phyloP scores from a whole-genome alignment of 140 eudicot species.

The Bidens hawaiensis region DNA sequence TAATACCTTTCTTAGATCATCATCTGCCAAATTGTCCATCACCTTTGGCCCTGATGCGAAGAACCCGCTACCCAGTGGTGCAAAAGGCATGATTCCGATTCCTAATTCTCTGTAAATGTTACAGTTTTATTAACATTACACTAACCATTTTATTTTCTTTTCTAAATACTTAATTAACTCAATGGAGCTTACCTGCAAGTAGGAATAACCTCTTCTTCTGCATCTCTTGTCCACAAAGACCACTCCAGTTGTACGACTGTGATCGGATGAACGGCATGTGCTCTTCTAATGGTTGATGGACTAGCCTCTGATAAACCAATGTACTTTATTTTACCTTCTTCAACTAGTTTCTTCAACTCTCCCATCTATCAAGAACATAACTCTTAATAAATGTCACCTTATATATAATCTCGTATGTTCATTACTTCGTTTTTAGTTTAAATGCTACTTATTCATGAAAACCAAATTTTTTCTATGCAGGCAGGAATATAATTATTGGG shows the following conservation, averaged over 20 bases:
- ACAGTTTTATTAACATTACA: background rate
- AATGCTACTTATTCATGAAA: background rate
- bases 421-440: no score
- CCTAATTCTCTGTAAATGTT: slow-evolving; percentile 21
- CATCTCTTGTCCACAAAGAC: slow-evolving; percentile 42
- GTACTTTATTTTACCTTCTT: slow-evolving; percentile 32
- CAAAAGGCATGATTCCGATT: slow-evolving; percentile 20
- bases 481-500: background rate
- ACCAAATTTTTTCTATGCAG: no score
- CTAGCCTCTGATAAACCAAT: slow-evolving; percentile 33
- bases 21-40: background rate
- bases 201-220: slow-evolving; percentile 35
- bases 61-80: slow-evolving; percentile 26
- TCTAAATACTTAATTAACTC: background rate
- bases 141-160: no score
- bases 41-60: slow-evolving; percentile 9
- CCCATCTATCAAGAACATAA: slow-evolving; percentile 21
- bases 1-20: background rate
- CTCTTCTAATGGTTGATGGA: slow-evolving; percentile 34
- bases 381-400: background rate
- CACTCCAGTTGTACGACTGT: slow-evolving; percentile 38
- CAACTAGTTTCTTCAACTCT: slow-evolving; percentile 34
- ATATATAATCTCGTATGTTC: background rate
- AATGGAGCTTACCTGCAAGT: slow-evolving; percentile 34
- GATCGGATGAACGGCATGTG: slow-evolving; percentile 42